Evolutionary conservation across 352 stramenopile genomes (phyloP).

Genomic region (Pythium aphanidermatum): DNA sequence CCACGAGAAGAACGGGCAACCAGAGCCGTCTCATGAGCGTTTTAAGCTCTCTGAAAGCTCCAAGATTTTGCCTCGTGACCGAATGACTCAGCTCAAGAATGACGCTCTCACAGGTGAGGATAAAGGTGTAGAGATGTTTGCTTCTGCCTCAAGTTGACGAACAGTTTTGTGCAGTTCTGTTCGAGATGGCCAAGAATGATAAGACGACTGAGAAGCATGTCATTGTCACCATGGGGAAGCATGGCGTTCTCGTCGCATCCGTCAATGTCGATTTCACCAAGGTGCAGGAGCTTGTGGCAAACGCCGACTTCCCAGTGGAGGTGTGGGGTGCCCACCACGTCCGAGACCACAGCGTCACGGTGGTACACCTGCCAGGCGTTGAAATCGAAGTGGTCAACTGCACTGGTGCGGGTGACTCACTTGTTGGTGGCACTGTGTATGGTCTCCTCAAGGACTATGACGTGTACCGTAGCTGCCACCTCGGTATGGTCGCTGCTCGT

Average conservation of each 20-base stretch:
- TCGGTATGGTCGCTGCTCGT: slow-evolving; percentile 70
- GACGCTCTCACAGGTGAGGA: slow-evolving; percentile 56
- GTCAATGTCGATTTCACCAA: slow-evolving; percentile 40
- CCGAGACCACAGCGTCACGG: slow-evolving; percentile 31
- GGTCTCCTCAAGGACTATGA: slow-evolving; percentile 54
- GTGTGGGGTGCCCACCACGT: slow-evolving; percentile 57
- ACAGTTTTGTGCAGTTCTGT: slow-evolving; percentile 28
- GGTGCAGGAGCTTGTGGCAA: slow-evolving; percentile 20
- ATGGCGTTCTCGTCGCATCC: slow-evolving; percentile 64
- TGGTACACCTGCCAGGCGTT: slow-evolving; percentile 59
- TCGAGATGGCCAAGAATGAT: slow-evolving; percentile 55
- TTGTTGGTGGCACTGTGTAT: slow-evolving; percentile 75
- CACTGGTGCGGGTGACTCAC: slow-evolving; percentile 66
- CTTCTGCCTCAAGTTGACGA: neutral
- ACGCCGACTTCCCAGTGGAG: slow-evolving; percentile 34
- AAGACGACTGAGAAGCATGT: slow-evolving; percentile 50
- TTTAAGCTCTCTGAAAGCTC: slow-evolving; percentile 50
- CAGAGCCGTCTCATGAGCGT: slow-evolving; percentile 23
- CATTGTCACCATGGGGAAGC: slow-evolving; percentile 72
- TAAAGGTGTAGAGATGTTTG: neutral
- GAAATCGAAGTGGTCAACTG: slow-evolving; percentile 60
- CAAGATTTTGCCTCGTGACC: slow-evolving; percentile 28
- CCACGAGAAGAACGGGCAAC: slow-evolving; percentile 20
- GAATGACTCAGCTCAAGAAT: slow-evolving; percentile 56
- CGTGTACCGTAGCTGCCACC: slow-evolving; percentile 59